These are phyloP conservation scores for Candida alai DNA, from an alignment of 805 yeast genomes.

Conservation along the genomic window DNA sequence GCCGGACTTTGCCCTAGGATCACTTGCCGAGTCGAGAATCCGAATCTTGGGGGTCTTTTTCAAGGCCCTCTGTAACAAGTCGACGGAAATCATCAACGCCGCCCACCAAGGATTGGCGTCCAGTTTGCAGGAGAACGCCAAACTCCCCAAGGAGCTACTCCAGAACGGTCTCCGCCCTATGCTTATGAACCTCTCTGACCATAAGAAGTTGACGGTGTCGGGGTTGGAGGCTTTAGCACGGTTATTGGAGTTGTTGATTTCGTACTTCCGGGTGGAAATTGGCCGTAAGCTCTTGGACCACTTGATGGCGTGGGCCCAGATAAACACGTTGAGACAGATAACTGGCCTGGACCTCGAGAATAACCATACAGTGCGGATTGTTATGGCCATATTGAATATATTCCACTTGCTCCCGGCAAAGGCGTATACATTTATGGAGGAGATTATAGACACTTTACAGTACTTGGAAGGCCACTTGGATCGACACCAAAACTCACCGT, in stretches of 20 bases:
- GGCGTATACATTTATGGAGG: slow-evolving; percentile 89
- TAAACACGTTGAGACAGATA: slow-evolving; percentile 66
- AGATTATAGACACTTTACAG: slow-evolving; percentile 70
- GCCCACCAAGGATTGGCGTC: slow-evolving; percentile 85
- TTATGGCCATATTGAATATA: slow-evolving; percentile 84
- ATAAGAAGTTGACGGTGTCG: slow-evolving; percentile 80
- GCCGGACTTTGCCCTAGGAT: slow-evolving; percentile 75
- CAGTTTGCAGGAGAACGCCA: slow-evolving; percentile 79
- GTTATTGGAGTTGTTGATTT: slow-evolving; percentile 77
- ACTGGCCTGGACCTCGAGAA: slow-evolving; percentile 77
- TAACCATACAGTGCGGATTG: slow-evolving; percentile 79
- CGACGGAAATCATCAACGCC: slow-evolving; percentile 85
- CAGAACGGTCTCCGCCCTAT: slow-evolving; percentile 95
- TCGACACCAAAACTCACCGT: slow-evolving; percentile 82
- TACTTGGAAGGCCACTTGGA: slow-evolving; percentile 79
- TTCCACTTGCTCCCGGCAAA: slow-evolving; percentile 90
- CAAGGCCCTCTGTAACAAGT: slow-evolving; percentile 83
- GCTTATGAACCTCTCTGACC: slow-evolving; percentile 92
- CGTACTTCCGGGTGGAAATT: slow-evolving; percentile 94
- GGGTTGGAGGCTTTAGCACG: slow-evolving; percentile 91
- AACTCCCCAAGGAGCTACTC: slow-evolving; percentile 88
- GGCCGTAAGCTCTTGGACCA: slow-evolving; percentile 92
- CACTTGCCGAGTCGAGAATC: slow-evolving; percentile 73
- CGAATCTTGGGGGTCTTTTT: slow-evolving; percentile 90
- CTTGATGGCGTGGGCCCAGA: slow-evolving; percentile 93